Percentiles rank a stretch among this genome's conserved stretches.
These are phyloP conservation scores for Saturnispora ahearnii DNA, from an alignment of 805 yeast genomes.

Conservation along the genomic window DNA sequence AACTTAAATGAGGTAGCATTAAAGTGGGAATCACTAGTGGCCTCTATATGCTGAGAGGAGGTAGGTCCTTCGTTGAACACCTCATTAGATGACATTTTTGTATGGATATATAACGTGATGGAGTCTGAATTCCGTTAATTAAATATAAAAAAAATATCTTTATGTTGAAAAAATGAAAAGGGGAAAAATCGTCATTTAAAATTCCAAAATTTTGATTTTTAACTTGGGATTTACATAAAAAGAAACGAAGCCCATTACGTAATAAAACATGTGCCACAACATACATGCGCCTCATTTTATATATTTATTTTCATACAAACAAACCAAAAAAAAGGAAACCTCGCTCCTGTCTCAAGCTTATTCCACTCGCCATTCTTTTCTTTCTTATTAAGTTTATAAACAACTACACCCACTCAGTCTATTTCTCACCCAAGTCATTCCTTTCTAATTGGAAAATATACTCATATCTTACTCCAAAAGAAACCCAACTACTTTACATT, in stretches of 20 bases:
- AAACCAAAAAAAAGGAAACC: too few relatives aligned
- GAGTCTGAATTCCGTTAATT: background rate
- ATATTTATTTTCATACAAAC: too few relatives aligned
- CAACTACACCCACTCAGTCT: background rate
- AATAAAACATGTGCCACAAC: background rate
- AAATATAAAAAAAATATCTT: background rate
- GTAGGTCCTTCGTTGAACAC: constrained; percentile 52
- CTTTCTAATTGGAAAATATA: constrained; percentile 5
- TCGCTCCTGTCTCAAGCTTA: too few relatives aligned
- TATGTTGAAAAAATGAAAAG: background rate
- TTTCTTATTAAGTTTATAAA: background rate
- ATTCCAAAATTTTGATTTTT: too few relatives aligned
- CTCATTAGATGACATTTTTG: constrained; percentile 21
- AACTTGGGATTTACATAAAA: background rate
- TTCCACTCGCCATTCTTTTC: background rate
- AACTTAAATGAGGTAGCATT: constrained; percentile 60
- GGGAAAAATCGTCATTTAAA: too few relatives aligned
- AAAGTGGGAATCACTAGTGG: constrained; percentile 63
- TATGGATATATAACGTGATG: background rate
- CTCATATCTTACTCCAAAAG: background rate
- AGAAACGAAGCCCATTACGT: background rate
- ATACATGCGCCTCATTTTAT: background rate
- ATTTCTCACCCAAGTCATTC: constrained; percentile 16
- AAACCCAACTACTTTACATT: background rate
- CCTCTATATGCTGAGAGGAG: constrained; percentile 59